These are phyloP conservation scores for Xylariaceae sp. DNA, from an alignment of 2,329 filamentous ascomycete genomes.

Conservation along the genomic window DNA sequence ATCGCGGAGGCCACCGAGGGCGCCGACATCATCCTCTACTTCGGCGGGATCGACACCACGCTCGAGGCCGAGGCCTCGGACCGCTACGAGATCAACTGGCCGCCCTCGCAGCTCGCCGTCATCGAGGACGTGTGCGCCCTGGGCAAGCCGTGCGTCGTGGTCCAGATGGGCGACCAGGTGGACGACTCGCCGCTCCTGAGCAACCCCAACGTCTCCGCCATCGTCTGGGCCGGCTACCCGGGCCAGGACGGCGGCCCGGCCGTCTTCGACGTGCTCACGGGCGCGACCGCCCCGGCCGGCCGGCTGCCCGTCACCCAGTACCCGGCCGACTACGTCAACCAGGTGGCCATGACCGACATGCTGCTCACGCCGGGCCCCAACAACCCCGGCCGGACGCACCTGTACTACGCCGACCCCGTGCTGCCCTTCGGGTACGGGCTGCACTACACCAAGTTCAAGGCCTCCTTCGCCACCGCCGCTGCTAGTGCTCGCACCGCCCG, in stretches of 20 bases:
- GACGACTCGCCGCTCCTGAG: slow-evolving; percentile 35
- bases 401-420: slow-evolving; percentile 39
- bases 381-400: slow-evolving; percentile 41
- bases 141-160: slow-evolving; percentile 42
- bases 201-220: slow-evolving; percentile 35
- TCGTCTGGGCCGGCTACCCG: slow-evolving; percentile 45
- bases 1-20: slow-evolving; percentile 32
- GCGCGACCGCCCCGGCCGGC: slow-evolving; percentile 36
- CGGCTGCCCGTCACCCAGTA: slow-evolving; percentile 41
- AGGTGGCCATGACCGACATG: slow-evolving; percentile 44
- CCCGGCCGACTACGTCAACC: slow-evolving; percentile 34
- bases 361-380: slow-evolving; percentile 32
- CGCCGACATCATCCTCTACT: slow-evolving; percentile 46
- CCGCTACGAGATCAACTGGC: slow-evolving; percentile 44
- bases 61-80: slow-evolving; percentile 47
- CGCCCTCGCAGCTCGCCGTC: slow-evolving; percentile 42
- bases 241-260: slow-evolving; percentile 45
- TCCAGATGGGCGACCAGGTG: slow-evolving; percentile 42
- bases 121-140: slow-evolving; percentile 32
- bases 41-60: slow-evolving; percentile 47
- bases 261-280: slow-evolving; percentile 39
- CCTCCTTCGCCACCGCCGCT: slow-evolving; percentile 9
- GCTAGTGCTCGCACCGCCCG: too few relatives aligned
- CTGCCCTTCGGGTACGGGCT: slow-evolving; percentile 39
- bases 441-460: slow-evolving; percentile 40